These are phyloP conservation scores for Wickerhamomyces canadensis DNA, from an alignment of 805 yeast species.

Conservation along the genomic window DNA sequence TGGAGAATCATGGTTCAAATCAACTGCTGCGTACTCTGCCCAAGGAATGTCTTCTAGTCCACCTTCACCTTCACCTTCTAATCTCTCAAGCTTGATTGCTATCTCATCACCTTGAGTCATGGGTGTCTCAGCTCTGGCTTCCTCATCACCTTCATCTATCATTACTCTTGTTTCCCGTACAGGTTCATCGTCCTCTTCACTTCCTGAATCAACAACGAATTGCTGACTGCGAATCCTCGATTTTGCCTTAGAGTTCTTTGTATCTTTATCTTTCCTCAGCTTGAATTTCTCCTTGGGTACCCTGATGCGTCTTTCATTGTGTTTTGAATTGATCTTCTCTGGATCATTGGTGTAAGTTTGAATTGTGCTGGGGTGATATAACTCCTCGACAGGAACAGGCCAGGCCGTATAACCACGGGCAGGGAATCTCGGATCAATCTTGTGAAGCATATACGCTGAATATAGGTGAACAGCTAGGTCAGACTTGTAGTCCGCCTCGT, in stretches of 20 bases:
- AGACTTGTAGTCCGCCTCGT: constrained; percentile 45
- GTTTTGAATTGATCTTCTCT: constrained; percentile 1
- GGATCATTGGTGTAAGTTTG: constrained; percentile 2
- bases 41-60: too few relatives aligned
- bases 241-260: neutral
- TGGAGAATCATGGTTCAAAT: too few relatives aligned
- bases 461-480: constrained; percentile 67
- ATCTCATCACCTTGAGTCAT: too few relatives aligned
- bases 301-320: neutral
- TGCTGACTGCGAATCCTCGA: too few relatives aligned
- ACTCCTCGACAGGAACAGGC: constrained; percentile 41
- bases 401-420: constrained; percentile 46
- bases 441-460: constrained; percentile 42
- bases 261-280: too few relatives aligned
- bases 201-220: neutral
- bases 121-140: too few relatives aligned
- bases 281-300: neutral
- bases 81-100: too few relatives aligned
- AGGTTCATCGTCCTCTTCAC: constrained; percentile 2
- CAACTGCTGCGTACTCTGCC: too few relatives aligned
- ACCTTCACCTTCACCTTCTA: too few relatives aligned
- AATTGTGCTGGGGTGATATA: constrained; percentile 32
- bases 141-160: neutral
- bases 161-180: neutral
- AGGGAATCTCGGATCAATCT: constrained; percentile 33